Base-by-base conservation (phyloP, 257 asterid species). In the Gentiana macrophylla region DNA sequence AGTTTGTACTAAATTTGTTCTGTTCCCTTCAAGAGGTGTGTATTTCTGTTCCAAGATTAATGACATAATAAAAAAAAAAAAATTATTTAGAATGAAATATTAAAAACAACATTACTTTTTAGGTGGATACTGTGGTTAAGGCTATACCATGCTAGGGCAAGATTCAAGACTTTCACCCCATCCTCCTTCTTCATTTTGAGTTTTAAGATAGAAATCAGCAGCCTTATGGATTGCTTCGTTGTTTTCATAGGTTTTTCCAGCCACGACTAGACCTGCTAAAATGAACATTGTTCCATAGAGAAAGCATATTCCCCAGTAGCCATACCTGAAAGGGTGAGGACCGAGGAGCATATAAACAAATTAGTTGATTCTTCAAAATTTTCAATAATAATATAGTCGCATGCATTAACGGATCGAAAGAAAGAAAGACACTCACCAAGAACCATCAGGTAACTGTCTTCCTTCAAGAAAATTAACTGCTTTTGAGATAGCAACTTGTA, bases 91-190 rank as follows among this genome's bases (percentile, higher is more conserved):
- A 41, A 7, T 8, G 35, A n/a, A 41, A 7, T 32, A 50, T 4
- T 5, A n/a, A 32, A 3, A 9, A 41, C 2, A 5, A 10, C 8
- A 41, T 41, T 41, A 10, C 9, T 41, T 41, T 41, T 41, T 7
- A 41, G 6, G 6, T 41, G 2, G 9, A 41, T 10, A 45, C 12
- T 7, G 5, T 13, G 32, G 51, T 48, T 5, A 10, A 10, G 37
- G 2, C 0, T 24, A 34, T 74, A 80, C 96, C 96, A 84, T 78
- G 80, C 72, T 78, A 52, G 89, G 96, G 73, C 96, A 84, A 35
- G 96, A 84, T 61, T 80, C 80, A 0, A 69, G 82, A 72, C 79
- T 68, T 66, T 87, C 96, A 53, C 94, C 96, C 96, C 94, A 87
- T 43, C 94, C 94, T 32, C 94, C 96, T 62, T 84, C 87, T 62